Evolutionary conservation across 1,139 yeast genomes (phyloP).

Genomic region (Schwanniomyces etchellsii): DNA sequence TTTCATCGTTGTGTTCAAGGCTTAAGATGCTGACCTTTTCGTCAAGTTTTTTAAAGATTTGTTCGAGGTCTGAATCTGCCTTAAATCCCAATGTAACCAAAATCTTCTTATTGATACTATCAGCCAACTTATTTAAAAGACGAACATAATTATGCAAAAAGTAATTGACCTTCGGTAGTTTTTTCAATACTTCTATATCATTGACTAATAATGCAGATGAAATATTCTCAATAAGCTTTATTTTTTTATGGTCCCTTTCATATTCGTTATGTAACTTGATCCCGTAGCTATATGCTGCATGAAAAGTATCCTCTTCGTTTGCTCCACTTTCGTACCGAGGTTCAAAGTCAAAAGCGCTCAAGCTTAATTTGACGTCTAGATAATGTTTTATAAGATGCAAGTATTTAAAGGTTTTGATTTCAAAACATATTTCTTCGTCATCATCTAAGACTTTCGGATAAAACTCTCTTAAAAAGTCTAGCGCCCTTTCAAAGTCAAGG

Average conservation of each 20-base stretch:
- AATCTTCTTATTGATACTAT: conserved; percentile 24
- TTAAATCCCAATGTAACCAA: conserved; percentile 22
- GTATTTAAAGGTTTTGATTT: conserved; percentile 48
- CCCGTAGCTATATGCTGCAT: conserved; percentile 33
- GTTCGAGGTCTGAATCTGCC: conserved; percentile 27
- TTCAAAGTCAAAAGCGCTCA: conserved; percentile 13
- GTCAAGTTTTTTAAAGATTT: conserved; percentile 27
- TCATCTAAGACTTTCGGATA: conserved; percentile 41
- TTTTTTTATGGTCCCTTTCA: conserved; percentile 7
- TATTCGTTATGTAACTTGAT: conserved; percentile 33
- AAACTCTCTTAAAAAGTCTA: conserved; percentile 34
- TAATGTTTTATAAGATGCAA: conserved; percentile 23
- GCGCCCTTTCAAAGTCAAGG: conserved; percentile 45
- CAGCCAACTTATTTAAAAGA: conserved; percentile 14
- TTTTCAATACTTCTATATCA: conserved; percentile 15
- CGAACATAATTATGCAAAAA: conserved; percentile 18
- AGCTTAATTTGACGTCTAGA: conserved; percentile 14
- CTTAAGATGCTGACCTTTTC: conserved; percentile 28
- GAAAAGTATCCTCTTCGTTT: conserved; percentile 10
- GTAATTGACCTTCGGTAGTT: conserved; percentile 17
- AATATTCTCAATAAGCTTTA: conserved; percentile 17
- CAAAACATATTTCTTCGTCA: conserved; percentile 41
- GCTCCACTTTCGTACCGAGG: conserved; percentile 11
- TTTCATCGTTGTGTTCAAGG: conserved; percentile 25
- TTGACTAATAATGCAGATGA: conserved; percentile 25